These are phyloP conservation scores for Penicillium dipodomyicola DNA, from an alignment of 495 filamentous ascomycete genomes.

Conservation along the genomic window DNA sequence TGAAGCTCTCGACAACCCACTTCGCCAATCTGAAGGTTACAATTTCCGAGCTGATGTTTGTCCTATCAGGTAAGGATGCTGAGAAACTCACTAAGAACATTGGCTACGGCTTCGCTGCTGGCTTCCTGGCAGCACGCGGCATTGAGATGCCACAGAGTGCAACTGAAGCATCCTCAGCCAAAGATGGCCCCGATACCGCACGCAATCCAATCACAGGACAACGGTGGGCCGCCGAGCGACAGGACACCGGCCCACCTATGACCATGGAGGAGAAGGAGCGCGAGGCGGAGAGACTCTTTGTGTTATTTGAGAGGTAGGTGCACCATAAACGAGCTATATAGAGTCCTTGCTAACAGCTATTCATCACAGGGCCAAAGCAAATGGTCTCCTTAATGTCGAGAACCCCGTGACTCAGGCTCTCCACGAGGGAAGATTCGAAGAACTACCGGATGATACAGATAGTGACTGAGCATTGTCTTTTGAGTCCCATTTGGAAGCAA, in stretches of 20 bases:
- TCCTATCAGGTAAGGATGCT: constrained; percentile 74
- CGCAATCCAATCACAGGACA: constrained; percentile 94
- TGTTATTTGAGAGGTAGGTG: constrained; percentile 84
- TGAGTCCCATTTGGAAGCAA: neutral
- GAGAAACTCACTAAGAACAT: constrained; percentile 74
- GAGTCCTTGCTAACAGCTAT: constrained; percentile 15
- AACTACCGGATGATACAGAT: constrained; percentile 49
- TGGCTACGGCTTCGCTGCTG: constrained; percentile 89
- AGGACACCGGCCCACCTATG: constrained; percentile 64
- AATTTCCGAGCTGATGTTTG: constrained; percentile 81
- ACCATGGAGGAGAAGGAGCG: constrained; percentile 86
- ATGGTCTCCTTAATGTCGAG: constrained; percentile 76
- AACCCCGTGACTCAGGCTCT: constrained; percentile 80
- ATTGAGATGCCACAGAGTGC: constrained; percentile 69
- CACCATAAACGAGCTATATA: neutral
- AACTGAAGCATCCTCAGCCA: constrained; percentile 54
- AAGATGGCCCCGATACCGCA: constrained; percentile 34
- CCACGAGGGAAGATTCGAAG: constrained; percentile 76
- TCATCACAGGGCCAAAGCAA: constrained; percentile 67
- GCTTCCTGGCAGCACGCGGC: constrained; percentile 79
- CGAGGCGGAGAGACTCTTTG: constrained; percentile 90
- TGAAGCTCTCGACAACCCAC: constrained; percentile 76
- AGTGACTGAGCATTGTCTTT: constrained; percentile 32
- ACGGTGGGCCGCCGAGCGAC: constrained; percentile 64
- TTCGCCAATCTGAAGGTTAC: constrained; percentile 68